Evolutionary conservation across 768 basidiomycete genomes (phyloP).

Genomic region (Crucibulum laeve): DNA sequence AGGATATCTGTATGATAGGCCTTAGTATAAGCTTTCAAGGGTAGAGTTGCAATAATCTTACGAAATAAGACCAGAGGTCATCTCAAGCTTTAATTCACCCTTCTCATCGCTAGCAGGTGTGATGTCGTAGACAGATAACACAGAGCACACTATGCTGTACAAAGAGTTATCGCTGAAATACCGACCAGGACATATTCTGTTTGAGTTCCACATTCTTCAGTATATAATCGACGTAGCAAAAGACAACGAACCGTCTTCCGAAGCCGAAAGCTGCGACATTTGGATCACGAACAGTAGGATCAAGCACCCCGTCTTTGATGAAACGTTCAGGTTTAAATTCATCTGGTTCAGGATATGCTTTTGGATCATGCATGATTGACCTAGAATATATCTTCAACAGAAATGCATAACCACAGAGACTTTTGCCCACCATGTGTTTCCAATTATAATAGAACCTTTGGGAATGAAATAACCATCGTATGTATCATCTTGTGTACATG

Average conservation of each 20-base stretch:
- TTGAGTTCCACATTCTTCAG: not conserved
- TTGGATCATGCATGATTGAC: constrained; percentile 27
- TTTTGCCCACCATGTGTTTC: constrained; percentile 20
- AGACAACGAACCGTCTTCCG: constrained; percentile 11
- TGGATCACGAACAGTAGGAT: constrained; percentile 5
- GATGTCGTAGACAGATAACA: constrained; percentile 15
- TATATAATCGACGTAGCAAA: not conserved
- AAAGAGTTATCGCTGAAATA: constrained; percentile 13
- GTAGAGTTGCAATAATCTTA: no score
- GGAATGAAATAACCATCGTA: constrained; percentile 34
- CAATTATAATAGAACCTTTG: constrained; percentile 20
- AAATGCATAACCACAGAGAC: not conserved
- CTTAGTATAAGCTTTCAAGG: no score
- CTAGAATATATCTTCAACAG: constrained; percentile 6
- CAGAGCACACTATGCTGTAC: constrained; percentile 12
- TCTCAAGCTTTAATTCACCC: no score
- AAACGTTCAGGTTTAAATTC: constrained; percentile 25
- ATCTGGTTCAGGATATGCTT: constrained; percentile 24
- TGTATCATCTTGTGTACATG: constrained; percentile 28
- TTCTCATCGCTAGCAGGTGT: constrained; percentile 10
- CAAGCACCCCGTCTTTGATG: constrained; percentile 11
- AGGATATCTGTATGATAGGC: no score
- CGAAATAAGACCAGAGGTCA: no score
- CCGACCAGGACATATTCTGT: constrained; percentile 20
- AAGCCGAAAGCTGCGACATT: constrained; percentile 12